phyloP scores from a whole-genome alignment of 192 early-diverging fungal species.

The Coemansia sp. region DNA sequence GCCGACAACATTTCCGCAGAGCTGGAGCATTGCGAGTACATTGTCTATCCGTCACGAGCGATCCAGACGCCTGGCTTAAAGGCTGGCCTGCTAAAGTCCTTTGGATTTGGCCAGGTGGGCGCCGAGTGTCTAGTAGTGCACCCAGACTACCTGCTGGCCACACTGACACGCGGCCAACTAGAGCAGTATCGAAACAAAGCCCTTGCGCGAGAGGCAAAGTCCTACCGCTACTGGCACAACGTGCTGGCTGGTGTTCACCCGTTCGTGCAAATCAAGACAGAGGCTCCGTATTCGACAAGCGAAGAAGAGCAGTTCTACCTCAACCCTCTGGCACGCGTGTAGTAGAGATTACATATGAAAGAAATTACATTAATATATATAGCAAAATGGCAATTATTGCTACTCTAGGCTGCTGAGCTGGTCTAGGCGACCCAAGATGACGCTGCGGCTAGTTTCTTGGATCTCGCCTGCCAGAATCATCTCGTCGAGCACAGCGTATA shows the following conservation, averaged over 20 bases:
- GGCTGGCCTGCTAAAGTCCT: conserved; percentile 69
- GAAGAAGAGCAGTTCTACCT: conserved; percentile 29
- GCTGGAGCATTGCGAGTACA: conserved; percentile 74
- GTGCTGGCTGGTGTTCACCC: conserved; percentile 14
- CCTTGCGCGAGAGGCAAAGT: not conserved
- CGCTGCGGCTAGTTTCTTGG: conserved; percentile 89
- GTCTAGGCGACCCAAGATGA: conserved; percentile 73
- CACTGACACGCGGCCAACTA: conserved; percentile 15
- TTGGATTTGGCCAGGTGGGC: conserved; percentile 81
- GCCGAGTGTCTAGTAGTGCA: conserved; percentile 70
- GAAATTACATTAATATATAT: not conserved
- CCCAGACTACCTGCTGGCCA: conserved; percentile 67
- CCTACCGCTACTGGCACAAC: conserved; percentile 49
- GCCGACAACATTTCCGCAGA: conserved; percentile 53
- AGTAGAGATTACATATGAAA: not conserved
- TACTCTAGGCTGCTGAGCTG: conserved; percentile 75
- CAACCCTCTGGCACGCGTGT: conserved; percentile 32
- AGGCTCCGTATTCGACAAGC: conserved; percentile 25
- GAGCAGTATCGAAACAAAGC: conserved; percentile 13
- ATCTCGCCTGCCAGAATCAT: conserved; percentile 98
- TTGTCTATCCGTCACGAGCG: conserved; percentile 76
- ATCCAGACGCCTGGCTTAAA: conserved; percentile 63
- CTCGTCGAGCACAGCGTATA: conserved; percentile 97
- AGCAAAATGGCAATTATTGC: conserved; percentile 42
- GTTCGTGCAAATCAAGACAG: conserved; percentile 30